Conservation (phyloP, 768 basidiomycete genomes). For the Boletus sp. region DNA sequence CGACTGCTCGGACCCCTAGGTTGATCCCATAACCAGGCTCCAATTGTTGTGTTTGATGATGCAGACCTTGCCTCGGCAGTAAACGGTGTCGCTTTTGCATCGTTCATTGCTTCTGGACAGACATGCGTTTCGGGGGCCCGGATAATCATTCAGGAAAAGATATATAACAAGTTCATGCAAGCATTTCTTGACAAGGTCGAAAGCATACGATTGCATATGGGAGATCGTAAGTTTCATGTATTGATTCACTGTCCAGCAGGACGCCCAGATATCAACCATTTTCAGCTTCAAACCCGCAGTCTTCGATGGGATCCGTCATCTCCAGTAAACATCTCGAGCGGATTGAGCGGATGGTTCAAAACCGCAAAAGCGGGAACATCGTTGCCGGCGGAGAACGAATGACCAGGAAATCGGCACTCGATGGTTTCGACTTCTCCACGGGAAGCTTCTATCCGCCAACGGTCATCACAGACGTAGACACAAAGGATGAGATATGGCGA, state of each 20-base stretch:
- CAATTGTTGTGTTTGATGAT: constrained; percentile 77
- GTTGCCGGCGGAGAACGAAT: constrained; percentile 68
- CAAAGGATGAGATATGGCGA: constrained; percentile 66
- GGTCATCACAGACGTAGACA: constrained; percentile 56
- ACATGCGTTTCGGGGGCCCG: constrained; percentile 91
- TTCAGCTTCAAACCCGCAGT: constrained; percentile 64
- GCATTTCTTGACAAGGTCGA: constrained; percentile 60
- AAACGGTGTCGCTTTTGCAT: constrained; percentile 81
- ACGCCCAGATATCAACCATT: not conserved
- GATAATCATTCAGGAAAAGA: constrained; percentile 65
- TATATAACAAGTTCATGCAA: constrained; percentile 69
- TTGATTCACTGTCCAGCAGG: not conserved
- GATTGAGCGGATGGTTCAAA: constrained; percentile 57
- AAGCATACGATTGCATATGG: constrained; percentile 68
- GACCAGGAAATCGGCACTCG: constrained; percentile 58
- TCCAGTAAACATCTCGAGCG: constrained; percentile 61
- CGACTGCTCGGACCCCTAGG: not conserved
- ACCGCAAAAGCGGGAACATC: constrained; percentile 46
- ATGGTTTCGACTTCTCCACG: constrained; percentile 65
- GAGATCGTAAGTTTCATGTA: constrained; percentile 57
- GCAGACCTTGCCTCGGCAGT: constrained; percentile 72
- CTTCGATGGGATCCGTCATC: constrained; percentile 82
- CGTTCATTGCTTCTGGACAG: constrained; percentile 86
- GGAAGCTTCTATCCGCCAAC: constrained; percentile 85
- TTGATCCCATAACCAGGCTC: constrained; percentile 50